Base-by-base conservation (phyloP, 352 stramenopile genomes). In the Globisporangium cylindrosporum region DNA sequence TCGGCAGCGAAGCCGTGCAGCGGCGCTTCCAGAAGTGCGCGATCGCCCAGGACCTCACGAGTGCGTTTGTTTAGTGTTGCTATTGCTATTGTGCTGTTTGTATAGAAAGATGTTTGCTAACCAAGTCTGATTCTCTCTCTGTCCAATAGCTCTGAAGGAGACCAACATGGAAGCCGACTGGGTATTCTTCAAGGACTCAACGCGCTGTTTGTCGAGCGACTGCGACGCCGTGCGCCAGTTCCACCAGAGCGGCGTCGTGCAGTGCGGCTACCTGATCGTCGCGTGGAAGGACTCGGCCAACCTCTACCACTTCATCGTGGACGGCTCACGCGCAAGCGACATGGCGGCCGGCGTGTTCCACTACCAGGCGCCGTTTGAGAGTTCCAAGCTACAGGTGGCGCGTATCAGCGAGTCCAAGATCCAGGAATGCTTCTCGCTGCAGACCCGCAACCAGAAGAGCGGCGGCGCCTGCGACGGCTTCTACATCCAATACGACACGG, bases 391-490 rank as follows among this genome's bases (percentile, higher is more conserved):
- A 32, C 64, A 70, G 34, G 68, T 73, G 20, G 73, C 81, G 25
- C 46, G 25, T 18, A 27, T 66, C 32, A 77, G 76, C 10, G 90
- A 73, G 55, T 75, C 70, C 6, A 69, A 72, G 48, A 79, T 92
- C 57, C 43, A 80, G 9, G 65, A 72, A 62, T 94, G 88, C 68
- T 93, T 90, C 66, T 72, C 78, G 29, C 68, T 92, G 20, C 86
- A 94, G 66, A 93, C 88, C 4, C 84, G 84, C 0, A 94, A 91
- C 71, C 75, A 92, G 9, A 73, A 76, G 3, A 82, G 86, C 59
- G 69, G 64, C 32, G 69, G 68, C 29, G 81, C 73, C 3, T 93
- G 86, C 68, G 75, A 91, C 48, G 82, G 82, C 22, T 72, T 91
- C 59, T 93, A 92, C 65, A 51, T 92, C 54, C 73, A 92, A 59